These are phyloP conservation scores for Lignosus rhinocerotis DNA, from an alignment of 1,284 basidiomycete genomes.

Conservation along the genomic window DNA sequence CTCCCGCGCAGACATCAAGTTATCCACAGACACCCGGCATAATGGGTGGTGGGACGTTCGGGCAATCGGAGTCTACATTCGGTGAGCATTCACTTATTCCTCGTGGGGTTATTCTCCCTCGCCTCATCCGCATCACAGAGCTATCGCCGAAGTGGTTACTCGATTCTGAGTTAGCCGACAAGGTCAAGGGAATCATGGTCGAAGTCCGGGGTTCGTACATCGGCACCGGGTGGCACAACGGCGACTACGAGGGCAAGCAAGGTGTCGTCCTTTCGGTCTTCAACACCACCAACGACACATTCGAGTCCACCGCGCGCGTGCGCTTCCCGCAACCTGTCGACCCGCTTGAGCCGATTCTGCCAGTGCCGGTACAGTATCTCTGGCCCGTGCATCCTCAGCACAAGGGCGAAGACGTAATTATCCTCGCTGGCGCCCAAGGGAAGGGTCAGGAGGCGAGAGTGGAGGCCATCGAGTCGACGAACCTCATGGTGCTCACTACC, in stretches of 20 bases:
- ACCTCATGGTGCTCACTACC: conserved; percentile 18
- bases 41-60: conserved; percentile 44
- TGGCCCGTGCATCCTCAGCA: conserved; percentile 31
- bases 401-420: conserved; percentile 26
- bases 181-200: conserved; percentile 47
- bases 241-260: conserved; percentile 51
- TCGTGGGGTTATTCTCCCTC: too few relatives aligned
- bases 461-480: conserved; percentile 19
- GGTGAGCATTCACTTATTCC: conserved; percentile 9
- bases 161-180: conserved; percentile 40
- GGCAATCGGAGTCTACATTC: conserved; percentile 7
- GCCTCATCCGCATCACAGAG: neutral
- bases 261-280: conserved; percentile 45
- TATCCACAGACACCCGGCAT: conserved; percentile 42
- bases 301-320: conserved; percentile 33
- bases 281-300: conserved; percentile 34
- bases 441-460: conserved; percentile 29
- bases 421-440: conserved; percentile 26
- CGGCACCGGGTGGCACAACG: conserved; percentile 46
- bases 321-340: conserved; percentile 30
- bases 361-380: conserved; percentile 34
- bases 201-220: conserved; percentile 48
- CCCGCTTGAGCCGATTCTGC: conserved; percentile 20
- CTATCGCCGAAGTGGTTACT: conserved; percentile 42
- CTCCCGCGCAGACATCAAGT: conserved; percentile 41